phyloP scores from a whole-genome alignment of 2,329 filamentous ascomycete species.

The Knoxdaviesia proteae region DNA sequence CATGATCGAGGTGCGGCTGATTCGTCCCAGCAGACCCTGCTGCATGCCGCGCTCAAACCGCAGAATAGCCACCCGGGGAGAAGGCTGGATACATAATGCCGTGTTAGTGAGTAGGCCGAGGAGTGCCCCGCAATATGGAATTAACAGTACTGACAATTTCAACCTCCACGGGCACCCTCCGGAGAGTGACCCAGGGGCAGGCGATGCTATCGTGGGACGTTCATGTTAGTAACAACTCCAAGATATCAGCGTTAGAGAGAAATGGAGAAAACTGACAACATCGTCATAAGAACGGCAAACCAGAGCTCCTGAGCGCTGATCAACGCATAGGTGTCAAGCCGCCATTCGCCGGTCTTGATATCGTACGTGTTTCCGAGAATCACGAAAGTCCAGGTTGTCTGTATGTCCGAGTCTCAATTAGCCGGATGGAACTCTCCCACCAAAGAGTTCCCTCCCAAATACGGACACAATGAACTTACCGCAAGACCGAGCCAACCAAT shows the following conservation, averaged over 20 bases:
- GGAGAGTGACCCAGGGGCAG: conserved; percentile 18
- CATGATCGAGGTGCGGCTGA: conserved; percentile 20
- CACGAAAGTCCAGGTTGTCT: conserved; percentile 18
- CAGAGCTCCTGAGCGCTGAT: conserved; percentile 17
- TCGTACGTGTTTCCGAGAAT: conserved; percentile 18
- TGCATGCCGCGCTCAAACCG: conserved; percentile 19
- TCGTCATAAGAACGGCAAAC: conserved; percentile 19
- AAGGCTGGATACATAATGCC: conserved; percentile 10
- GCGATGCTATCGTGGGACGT: conserved; percentile 10
- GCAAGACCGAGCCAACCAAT: conserved; percentile 19
- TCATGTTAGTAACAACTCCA: not conserved
- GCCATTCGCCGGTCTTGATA: conserved; percentile 14
- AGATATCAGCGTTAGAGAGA: not conserved
- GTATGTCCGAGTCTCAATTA: not conserved
- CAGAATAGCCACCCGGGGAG: conserved; percentile 18
- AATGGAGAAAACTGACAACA: conserved; percentile 12
- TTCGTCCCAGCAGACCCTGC: conserved; percentile 18
- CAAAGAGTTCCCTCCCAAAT: too few species aligned
- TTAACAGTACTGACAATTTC: conserved; percentile 13
- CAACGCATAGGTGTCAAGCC: conserved; percentile 12
- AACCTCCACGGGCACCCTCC: conserved; percentile 17
- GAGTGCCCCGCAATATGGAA: too few species aligned
- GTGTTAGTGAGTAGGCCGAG: too few species aligned
- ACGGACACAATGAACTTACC: conserved; percentile 7
- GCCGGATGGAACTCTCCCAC: conserved; percentile 2